phyloP scores from a whole-genome alignment of 768 basidiomycete genomes.

The Suillus tomentosus region DNA sequence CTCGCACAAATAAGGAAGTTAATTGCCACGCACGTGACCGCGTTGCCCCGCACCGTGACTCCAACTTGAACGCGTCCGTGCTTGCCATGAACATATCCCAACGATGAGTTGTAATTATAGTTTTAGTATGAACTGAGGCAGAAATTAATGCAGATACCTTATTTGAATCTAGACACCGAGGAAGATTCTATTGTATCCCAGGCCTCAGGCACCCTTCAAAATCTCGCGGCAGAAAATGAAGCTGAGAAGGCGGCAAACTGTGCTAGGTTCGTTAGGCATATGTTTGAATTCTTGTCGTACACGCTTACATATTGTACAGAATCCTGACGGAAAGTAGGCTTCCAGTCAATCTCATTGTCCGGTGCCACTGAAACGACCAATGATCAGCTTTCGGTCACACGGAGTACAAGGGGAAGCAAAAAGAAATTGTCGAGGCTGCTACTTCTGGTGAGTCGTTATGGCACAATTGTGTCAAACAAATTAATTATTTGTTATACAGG shows the following conservation, averaged over 20 bases:
- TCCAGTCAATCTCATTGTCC: neutral
- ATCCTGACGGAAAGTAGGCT: conserved; percentile 28
- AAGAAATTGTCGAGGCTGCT: conserved; percentile 73
- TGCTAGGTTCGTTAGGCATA: neutral
- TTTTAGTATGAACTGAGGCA: neutral
- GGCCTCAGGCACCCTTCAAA: neutral
- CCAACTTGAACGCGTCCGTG: neutral
- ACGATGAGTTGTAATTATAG: neutral
- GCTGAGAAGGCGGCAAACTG: conserved; percentile 1
- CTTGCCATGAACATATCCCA: neutral
- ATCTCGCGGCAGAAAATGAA: neutral
- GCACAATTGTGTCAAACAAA: neutral
- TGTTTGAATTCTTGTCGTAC: neutral
- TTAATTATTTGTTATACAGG: conserved; percentile 39
- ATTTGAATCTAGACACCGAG: neutral
- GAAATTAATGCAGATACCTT: neutral
- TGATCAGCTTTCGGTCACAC: conserved; percentile 68
- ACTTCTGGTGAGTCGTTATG: conserved; percentile 47
- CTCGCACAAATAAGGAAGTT: neutral
- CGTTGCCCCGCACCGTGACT: neutral
- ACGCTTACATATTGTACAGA: conserved; percentile 11
- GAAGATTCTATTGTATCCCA: neutral
- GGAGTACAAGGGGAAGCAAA: conserved; percentile 76
- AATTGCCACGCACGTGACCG: conserved; percentile 2
- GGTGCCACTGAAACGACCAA: neutral